phyloP scores from a whole-genome alignment of 2,329 filamentous ascomycete genomes.

The Botrytis pseudocinerea region DNA sequence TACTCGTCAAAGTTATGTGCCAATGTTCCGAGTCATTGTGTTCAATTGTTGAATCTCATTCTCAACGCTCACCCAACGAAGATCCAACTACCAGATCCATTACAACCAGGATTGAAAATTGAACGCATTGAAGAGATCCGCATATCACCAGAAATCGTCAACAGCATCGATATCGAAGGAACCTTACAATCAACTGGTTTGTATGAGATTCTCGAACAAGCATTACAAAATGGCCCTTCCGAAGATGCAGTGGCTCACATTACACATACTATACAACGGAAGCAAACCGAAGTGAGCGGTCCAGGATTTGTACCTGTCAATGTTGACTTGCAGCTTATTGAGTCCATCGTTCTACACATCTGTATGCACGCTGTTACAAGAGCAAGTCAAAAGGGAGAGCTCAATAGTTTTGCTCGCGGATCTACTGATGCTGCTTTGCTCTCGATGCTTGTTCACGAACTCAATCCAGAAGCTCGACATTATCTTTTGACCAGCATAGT shows the following conservation, averaged over 20 bases:
- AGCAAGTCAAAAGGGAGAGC: conserved; percentile 57
- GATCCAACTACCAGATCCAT: conserved; percentile 71
- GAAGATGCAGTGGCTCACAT: conserved; percentile 77
- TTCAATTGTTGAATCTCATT: conserved; percentile 85
- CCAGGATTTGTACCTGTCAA: conserved; percentile 67
- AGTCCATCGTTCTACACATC: conserved; percentile 81
- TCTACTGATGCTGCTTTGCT: conserved; percentile 71
- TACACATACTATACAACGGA: conserved; percentile 67
- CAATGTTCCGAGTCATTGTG: conserved; percentile 78
- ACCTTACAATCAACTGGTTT: conserved; percentile 57
- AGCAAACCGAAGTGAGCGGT: conserved; percentile 58
- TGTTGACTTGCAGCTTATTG: conserved; percentile 70
- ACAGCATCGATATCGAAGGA: conserved; percentile 59
- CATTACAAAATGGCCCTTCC: conserved; percentile 61
- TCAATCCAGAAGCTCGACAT: conserved; percentile 78
- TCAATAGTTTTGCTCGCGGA: conserved; percentile 60
- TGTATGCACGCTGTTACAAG: conserved; percentile 69
- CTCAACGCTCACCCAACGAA: conserved; percentile 76
- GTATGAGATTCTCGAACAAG: conserved; percentile 59
- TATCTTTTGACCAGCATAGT: conserved; percentile 80
- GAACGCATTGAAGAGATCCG: conserved; percentile 75
- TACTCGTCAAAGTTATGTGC: conserved; percentile 82
- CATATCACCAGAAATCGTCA: conserved; percentile 63
- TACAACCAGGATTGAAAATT: conserved; percentile 71
- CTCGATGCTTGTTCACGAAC: conserved; percentile 72